Evolutionary conservation across 495 filamentous ascomycete species (phyloP).

Genomic region (Glutinoglossum americanum): DNA sequence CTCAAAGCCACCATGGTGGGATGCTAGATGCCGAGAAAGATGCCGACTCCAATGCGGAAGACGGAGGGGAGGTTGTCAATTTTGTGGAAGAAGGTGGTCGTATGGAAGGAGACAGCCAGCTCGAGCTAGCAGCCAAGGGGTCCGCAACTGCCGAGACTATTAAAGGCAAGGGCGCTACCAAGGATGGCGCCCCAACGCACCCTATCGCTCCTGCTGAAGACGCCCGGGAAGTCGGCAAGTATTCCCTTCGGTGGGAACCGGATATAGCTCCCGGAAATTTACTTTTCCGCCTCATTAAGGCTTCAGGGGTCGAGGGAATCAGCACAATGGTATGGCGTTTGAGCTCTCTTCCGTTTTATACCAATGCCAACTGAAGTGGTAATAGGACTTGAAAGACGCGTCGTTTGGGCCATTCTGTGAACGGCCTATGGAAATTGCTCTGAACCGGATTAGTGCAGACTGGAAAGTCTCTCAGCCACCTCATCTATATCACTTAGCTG

Average conservation of each 20-base stretch:
- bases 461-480: slow-evolving; percentile 41
- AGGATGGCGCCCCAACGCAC: background rate
- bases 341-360: background rate
- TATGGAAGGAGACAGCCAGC: slow-evolving; percentile 1
- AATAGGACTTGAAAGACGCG: slow-evolving; percentile 24
- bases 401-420: slow-evolving; percentile 33
- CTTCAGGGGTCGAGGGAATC: slow-evolving; percentile 27
- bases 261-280: slow-evolving; percentile 30
- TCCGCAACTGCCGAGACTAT: slow-evolving; percentile 9
- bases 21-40: slow-evolving; percentile 5
- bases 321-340: slow-evolving; percentile 25
- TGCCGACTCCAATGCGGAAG: slow-evolving; percentile 11
- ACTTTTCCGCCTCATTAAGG: slow-evolving; percentile 29
- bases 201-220: slow-evolving; percentile 13
- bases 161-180: slow-evolving; percentile 2
- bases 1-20: background rate
- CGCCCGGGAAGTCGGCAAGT: slow-evolving; percentile 17
- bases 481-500: slow-evolving; percentile 37
- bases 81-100: slow-evolving; percentile 3
- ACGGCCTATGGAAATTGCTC: slow-evolving; percentile 32
- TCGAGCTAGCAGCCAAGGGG: background rate
- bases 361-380: background rate
- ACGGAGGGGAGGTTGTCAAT: slow-evolving; percentile 10
- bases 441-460: slow-evolving; percentile 33
- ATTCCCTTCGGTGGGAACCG: slow-evolving; percentile 31